Percentiles rank a stretch among this genome's conserved stretches.
Conservation (phyloP, 352 stramenopile genomes). For the Globisporangium nagaii region DNA sequence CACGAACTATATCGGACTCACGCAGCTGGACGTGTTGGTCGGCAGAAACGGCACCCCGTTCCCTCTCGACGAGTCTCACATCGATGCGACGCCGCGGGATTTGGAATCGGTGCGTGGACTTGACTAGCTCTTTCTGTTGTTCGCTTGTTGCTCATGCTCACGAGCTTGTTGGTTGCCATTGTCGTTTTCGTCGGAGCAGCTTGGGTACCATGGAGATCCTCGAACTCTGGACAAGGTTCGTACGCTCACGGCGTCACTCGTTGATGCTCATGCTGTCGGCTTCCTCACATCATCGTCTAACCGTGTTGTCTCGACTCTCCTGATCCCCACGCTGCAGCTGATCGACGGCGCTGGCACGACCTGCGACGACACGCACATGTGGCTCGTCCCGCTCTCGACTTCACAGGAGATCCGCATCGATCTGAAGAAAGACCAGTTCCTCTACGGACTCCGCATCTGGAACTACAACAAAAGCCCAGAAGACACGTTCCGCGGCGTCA, state of each 20-base stretch:
- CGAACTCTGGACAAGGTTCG: constrained; percentile 84
- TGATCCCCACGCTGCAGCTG: constrained; percentile 26
- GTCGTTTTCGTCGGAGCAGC: constrained; percentile 18
- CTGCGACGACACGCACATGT: constrained; percentile 88
- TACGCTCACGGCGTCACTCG: too few relatives aligned
- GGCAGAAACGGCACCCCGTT: constrained; percentile 33
- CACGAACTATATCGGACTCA: constrained; percentile 81
- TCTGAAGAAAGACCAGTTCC: constrained; percentile 38
- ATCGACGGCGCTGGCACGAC: constrained; percentile 78
- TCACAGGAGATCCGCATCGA: constrained; percentile 49
- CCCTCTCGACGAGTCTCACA: constrained; percentile 30
- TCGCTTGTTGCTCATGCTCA: neutral
- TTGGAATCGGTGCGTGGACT: constrained; percentile 44
- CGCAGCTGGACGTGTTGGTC: constrained; percentile 63
- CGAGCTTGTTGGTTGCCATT: neutral
- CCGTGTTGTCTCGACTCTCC: too few relatives aligned
- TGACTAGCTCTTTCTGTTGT: neutral
- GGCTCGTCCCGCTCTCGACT: constrained; percentile 70
- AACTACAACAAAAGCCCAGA: constrained; percentile 84
- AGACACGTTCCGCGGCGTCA: constrained; percentile 63
- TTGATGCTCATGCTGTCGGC: too few relatives aligned
- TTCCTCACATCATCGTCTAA: too few relatives aligned
- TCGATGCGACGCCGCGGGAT: constrained; percentile 65
- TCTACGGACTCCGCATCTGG: constrained; percentile 70
- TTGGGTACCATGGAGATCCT: constrained; percentile 72